Base-by-base conservation (phyloP, 345 rosid species). In the Crucihimalaya himalaica region DNA sequence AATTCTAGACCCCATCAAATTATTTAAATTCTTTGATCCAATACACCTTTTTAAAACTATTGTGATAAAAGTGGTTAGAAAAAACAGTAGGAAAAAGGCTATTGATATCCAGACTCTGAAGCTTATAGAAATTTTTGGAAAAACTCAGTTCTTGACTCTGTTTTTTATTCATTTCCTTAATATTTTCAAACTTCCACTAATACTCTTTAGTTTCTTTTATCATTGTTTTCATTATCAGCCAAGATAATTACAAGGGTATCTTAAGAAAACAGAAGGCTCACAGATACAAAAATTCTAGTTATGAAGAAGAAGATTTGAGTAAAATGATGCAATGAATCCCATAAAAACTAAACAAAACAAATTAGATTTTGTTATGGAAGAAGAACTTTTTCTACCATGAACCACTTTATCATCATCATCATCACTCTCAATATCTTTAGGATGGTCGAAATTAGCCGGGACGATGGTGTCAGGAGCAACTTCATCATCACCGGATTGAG, bases 391-490 rank as follows among this genome's bases (percentile, higher is more conserved):
- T 37, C 8, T 31, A 70, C 46, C 46, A 53, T 56, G 15, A 47
- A 63, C 75, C 35, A 39, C 8, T 19, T 45, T 66, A 54, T 29
- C 58, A 46, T 61, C 79, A 31, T 64, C 78, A 34, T 65, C 53
- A 32, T 77, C 83, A 5, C 78, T 74, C 3, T 72, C 76, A 3
- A 77, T 75, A 14, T 83, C 80, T 19, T 53, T 74, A 18, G 98
- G 98, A 51, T 92, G 76, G 60, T 85, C 78, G 29, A 92, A 88
- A 78, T 84, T 84, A 5, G 93, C 72, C 0, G 97, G 96, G 0
- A 92, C 87, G 2, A 84, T 74, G 2, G 97, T 90, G 8, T 92
- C 97, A 3, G 99, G 97, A 2, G 84, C 92, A 2, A 85, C 68
- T 1, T 85, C 97, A 28, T 81, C 93, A 15, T 85, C 84, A 3